These are phyloP conservation scores for Wickerhamomyces sp. DNA, from an alignment of 1,139 yeast genomes.

Conservation along the genomic window DNA sequence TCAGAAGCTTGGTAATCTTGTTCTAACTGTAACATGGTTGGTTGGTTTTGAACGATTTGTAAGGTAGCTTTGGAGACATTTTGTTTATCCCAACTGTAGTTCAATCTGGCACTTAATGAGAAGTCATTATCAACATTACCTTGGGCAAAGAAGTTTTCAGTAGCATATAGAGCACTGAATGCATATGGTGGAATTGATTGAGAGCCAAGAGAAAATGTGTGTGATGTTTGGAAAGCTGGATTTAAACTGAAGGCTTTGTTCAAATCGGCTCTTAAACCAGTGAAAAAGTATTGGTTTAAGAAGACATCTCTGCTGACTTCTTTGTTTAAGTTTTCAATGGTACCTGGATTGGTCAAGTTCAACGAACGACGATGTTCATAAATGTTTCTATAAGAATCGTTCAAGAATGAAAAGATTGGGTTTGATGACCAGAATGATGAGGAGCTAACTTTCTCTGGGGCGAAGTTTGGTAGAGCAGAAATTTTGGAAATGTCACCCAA, in stretches of 20 bases:
- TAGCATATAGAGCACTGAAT: constrained; percentile 84
- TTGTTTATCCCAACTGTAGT: constrained; percentile 85
- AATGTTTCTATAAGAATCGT: constrained; percentile 70
- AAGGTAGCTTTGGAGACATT: constrained; percentile 80
- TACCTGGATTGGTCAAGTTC: constrained; percentile 87
- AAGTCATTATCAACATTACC: constrained; percentile 88
- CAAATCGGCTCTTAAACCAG: constrained; percentile 95
- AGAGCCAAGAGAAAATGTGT: constrained; percentile 87
- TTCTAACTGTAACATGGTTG: constrained; percentile 92
- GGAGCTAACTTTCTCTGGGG: constrained; percentile 38
- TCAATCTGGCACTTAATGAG: constrained; percentile 82
- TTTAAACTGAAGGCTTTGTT: constrained; percentile 87
- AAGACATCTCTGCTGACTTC: constrained; percentile 94
- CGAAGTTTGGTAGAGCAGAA: constrained; percentile 51
- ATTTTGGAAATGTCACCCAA: constrained; percentile 52
- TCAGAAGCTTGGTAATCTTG: constrained; percentile 92
- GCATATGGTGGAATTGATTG: constrained; percentile 87
- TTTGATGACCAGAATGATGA: constrained; percentile 76
- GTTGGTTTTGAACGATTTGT: constrained; percentile 87
- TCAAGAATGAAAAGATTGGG: constrained; percentile 77
- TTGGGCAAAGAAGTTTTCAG: constrained; percentile 81
- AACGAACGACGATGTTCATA: constrained; percentile 76
- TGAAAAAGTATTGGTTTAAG: constrained; percentile 83
- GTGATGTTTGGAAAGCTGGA: constrained; percentile 97
- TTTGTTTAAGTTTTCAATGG: constrained; percentile 88